phyloP scores from a whole-genome alignment of 2,329 filamentous ascomycete species.

The Pseudogymnoascus sp. region DNA sequence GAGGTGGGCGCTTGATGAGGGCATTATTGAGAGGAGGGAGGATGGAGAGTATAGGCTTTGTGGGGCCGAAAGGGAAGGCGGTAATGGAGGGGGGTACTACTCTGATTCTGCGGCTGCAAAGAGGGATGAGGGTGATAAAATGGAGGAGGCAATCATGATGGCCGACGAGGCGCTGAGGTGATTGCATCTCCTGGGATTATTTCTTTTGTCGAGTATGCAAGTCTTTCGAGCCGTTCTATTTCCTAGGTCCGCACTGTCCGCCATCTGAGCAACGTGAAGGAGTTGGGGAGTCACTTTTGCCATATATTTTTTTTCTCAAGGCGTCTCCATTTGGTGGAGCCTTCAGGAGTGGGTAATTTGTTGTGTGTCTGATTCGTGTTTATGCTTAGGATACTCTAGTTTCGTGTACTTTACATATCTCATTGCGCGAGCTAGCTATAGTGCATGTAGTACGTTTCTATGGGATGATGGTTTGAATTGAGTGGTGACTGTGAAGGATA shows the following conservation, averaged over 20 bases:
- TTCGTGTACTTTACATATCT: slow-evolving; percentile 6
- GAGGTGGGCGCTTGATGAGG: slow-evolving; percentile 54
- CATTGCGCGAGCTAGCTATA: neutral
- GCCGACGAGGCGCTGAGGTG: slow-evolving; percentile 17
- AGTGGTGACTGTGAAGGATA: neutral
- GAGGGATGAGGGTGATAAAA: slow-evolving; percentile 22
- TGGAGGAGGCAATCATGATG: slow-evolving; percentile 17
- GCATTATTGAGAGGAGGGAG: slow-evolving; percentile 50
- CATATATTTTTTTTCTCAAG: neutral
- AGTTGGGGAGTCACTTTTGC: neutral
- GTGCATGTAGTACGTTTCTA: neutral
- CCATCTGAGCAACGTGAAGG: slow-evolving; percentile 2
- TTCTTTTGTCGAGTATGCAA: neutral
- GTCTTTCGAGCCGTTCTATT: slow-evolving; percentile 5
- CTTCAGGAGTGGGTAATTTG: neutral
- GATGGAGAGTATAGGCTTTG: slow-evolving; percentile 50
- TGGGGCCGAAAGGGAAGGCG: slow-evolving; percentile 33
- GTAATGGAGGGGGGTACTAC: slow-evolving; percentile 25
- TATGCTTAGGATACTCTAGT: slow-evolving; percentile 2
- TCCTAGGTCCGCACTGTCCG: neutral
- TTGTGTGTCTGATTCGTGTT: neutral
- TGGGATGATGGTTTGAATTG: neutral
- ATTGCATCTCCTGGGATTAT: neutral
- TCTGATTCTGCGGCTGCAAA: slow-evolving; percentile 22
- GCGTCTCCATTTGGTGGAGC: neutral